Evolutionary conservation across 139 green algal species (phyloP), one percentile per base, ranked within the genome.

Genomic region (Gonium pectorale): DNA sequence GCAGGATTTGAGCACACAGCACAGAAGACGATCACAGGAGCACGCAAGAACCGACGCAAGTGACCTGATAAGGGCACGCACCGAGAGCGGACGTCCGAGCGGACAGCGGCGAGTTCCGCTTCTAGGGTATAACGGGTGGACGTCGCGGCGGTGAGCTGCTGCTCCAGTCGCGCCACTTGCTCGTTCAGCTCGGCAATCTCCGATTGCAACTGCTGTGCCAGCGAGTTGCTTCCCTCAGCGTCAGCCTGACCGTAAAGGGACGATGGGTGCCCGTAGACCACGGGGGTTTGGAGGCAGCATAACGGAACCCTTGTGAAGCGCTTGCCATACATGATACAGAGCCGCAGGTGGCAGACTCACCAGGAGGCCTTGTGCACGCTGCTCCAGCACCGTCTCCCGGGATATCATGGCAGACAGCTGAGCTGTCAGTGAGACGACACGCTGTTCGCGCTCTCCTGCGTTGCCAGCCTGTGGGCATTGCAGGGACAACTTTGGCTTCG

Each of bases 401-500:
- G 80, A 77, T 21, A 85, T 56, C 2, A 89, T 79, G n/a, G 90
- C 82, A 0, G 87, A 86, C 35, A 96, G 87, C 83, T 96, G 90
- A 6, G 91, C 88, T 17, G 90, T 95, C 33, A 97, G 86, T 11
- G 88, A 69, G 21, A 95, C 89, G 15, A 97, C 54, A 3, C 92
- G 84, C 80, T 93, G 88, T 49, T 89, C 83, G 17, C 64, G 44
- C 83, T 94, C 88, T 63, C 88, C 90, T 8, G 54, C n/a, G 17
- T 79, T 86, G 43, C 90, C 90, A 8, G 89, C 92, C 79, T 83
- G 77, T 6, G 24, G n/a, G 46, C 67, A 6, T n/a, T n/a, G n/a
- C n/a, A n/a, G n/a, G n/a, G n/a, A n/a, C n/a, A n/a, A n/a, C n/a
- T n/a, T n/a, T n/a, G n/a, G n/a, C n/a, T n/a, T n/a, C n/a, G n/a